Evolutionary conservation across 495 filamentous ascomycete species (phyloP), one percentile per base, ranked within the genome.

Genomic region (Rhizodiscina lignyota): DNA sequence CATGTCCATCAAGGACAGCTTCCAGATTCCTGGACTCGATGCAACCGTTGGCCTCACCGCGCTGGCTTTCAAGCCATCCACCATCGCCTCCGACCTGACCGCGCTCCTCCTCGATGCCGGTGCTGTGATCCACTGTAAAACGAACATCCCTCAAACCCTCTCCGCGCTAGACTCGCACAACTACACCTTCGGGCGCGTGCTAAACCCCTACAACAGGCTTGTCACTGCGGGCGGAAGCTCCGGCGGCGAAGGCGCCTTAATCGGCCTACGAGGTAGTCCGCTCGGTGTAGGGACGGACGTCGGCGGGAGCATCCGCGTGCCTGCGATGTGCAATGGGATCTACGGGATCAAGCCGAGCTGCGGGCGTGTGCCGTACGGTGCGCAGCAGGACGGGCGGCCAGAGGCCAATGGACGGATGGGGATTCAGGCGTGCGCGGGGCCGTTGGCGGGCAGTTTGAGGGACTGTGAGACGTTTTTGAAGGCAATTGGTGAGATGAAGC

Each of bases 301-400:
- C 34, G 80, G 77, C 0, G 80, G 80, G 5, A 73, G 62, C 40
- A 66, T 83, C 15, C 60, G 79, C 0, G 70, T 80, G 34, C 79
- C 79, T 1, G 63, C 72, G 18, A 66, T 63, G 1, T 79, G 79
- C 40, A 74, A 74, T 47, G 67, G 62, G 3, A 43, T 75, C 1
- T 80, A 68, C 55, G 73, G 74, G 0, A 43, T 71, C 29, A 72
- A 70, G 38, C 67, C 68, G 4, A 68, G 54, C 37, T 41, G 43
- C 1, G 67, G 67, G 8, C 61, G 77, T 5, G 49, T 84, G 3
- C 72, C 79, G 12, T 58, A 55, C 37, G 43, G 42, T 3, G 61
- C 69, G 0, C 64, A 68, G 39, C 51, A 63, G 38, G 55, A 47
- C 18, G 66, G 64, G 4, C 33, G 32, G 5, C 24, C 32, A 16